Evolutionary conservation across 768 basidiomycete species (phyloP).

Genomic region (Macrolepiota albuminosa): DNA sequence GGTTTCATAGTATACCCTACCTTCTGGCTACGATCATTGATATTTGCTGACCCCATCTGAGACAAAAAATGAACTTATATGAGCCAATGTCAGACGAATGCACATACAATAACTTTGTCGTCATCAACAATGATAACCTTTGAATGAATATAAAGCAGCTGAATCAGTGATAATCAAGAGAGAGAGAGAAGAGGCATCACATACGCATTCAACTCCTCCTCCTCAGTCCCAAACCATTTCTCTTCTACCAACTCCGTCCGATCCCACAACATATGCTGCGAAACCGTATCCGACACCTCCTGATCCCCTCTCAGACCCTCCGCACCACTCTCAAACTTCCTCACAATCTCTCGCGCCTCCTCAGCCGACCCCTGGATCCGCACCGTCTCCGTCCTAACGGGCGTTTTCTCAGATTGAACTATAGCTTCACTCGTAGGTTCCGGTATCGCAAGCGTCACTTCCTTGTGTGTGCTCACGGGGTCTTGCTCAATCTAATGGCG

Average conservation of each 20-base stretch:
- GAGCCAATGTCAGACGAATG: background rate
- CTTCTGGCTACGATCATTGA: conserved; percentile 86
- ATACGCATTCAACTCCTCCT: conserved; percentile 78
- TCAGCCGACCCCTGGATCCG: conserved; percentile 60
- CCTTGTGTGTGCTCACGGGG: conserved; percentile 35
- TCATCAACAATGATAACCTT: conserved; percentile 97
- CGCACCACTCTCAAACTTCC: conserved; percentile 66
- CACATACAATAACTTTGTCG: conserved; percentile 75
- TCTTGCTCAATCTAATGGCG: conserved; percentile 66
- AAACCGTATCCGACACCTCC: conserved; percentile 68
- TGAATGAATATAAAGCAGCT: conserved; percentile 78
- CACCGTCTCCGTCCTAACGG: conserved; percentile 52
- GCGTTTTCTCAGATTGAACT: conserved; percentile 47
- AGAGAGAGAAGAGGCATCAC: conserved; percentile 29
- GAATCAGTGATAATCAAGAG: background rate
- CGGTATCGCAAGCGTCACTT: conserved; percentile 56
- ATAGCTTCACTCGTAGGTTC: conserved; percentile 45
- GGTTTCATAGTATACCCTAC: conserved; percentile 21
- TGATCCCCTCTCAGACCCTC: conserved; percentile 50
- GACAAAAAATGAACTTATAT: background rate
- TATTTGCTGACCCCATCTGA: conserved; percentile 90
- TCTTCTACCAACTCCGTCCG: conserved; percentile 63
- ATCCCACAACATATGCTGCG: conserved; percentile 74
- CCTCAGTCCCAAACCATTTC: conserved; percentile 77
- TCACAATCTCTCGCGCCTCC: conserved; percentile 36